These are phyloP conservation scores for Dimocarpus longan DNA, from an alignment of 345 rosid genomes.

Conservation along the genomic window DNA sequence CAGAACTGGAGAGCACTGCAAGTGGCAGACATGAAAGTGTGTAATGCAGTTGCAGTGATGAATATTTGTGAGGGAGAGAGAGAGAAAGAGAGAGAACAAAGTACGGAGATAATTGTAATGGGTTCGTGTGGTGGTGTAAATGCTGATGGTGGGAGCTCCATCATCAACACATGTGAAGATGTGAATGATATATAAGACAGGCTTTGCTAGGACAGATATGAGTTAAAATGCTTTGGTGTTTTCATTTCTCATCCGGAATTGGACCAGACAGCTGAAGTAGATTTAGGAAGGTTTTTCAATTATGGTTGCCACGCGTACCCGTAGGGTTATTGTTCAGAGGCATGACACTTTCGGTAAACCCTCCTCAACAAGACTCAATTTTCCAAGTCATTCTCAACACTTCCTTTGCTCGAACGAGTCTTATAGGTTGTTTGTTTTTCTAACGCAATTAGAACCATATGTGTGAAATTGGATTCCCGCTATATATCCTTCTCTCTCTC, in stretches of 20 bases:
- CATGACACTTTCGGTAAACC: slow-evolving; percentile 4
- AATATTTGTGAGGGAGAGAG: slow-evolving; percentile 20
- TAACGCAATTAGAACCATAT: slow-evolving; percentile 35
- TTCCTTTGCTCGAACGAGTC: neutral
- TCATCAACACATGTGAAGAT: slow-evolving; percentile 56
- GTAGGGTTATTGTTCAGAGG: slow-evolving; percentile 29
- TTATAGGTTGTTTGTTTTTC: slow-evolving; percentile 31
- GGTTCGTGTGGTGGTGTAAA: slow-evolving; percentile 35
- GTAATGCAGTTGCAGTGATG: slow-evolving; percentile 41
- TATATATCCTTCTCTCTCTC: slow-evolving; percentile 27
- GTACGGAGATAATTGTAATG: slow-evolving; percentile 35
- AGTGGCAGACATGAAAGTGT: slow-evolving; percentile 75
- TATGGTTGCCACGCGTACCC: slow-evolving; percentile 69
- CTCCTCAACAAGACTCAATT: slow-evolving; percentile 9
- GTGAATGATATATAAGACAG: slow-evolving; percentile 41
- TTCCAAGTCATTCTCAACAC: neutral
- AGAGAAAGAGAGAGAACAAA: slow-evolving; percentile 16
- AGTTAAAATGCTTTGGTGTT: slow-evolving; percentile 45
- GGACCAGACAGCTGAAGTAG: slow-evolving; percentile 49
- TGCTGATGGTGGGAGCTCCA: slow-evolving; percentile 58
- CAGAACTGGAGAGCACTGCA: slow-evolving; percentile 29
- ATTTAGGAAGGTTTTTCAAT: slow-evolving; percentile 29
- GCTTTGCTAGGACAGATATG: slow-evolving; percentile 50
- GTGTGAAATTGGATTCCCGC: slow-evolving; percentile 39
- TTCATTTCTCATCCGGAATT: slow-evolving; percentile 54